Conservation (phyloP, 2,329 filamentous ascomycete species). For the Penicillium sp. region DNA sequence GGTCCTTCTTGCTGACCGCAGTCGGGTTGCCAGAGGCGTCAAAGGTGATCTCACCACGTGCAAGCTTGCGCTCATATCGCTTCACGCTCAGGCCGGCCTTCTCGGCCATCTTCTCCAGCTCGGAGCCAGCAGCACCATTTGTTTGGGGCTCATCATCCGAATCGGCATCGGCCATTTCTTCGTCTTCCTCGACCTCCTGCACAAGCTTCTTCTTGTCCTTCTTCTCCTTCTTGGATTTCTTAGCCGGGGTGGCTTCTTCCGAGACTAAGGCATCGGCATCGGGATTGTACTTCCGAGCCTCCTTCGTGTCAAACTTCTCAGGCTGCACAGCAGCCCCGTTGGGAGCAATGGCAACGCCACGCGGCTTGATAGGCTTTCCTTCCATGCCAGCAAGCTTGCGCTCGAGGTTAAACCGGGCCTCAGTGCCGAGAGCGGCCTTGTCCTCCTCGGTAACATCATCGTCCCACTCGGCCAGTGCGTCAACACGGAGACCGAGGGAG, state of each 20-base stretch:
- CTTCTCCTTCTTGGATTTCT: slow-evolving; percentile 44
- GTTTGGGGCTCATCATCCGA: slow-evolving; percentile 26
- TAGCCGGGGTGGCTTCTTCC: slow-evolving; percentile 52
- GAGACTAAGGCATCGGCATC: slow-evolving; percentile 80
- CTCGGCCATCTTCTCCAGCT: slow-evolving; percentile 56
- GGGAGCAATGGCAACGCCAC: slow-evolving; percentile 67
- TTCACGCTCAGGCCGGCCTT: slow-evolving; percentile 64
- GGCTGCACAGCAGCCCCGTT: slow-evolving; percentile 58
- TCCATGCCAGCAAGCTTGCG: slow-evolving; percentile 58
- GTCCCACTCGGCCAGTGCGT: slow-evolving; percentile 76
- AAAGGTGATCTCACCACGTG: slow-evolving; percentile 66
- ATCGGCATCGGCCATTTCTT: slow-evolving; percentile 42
- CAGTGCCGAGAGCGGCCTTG: slow-evolving; percentile 70
- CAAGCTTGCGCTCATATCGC: slow-evolving; percentile 73
- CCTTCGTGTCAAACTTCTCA: slow-evolving; percentile 76
- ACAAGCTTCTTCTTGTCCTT: slow-evolving; percentile 42
- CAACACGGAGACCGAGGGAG: slow-evolving; percentile 85
- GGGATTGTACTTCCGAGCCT: slow-evolving; percentile 87
- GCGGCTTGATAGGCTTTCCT: slow-evolving; percentile 78
- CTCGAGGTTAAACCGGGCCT: slow-evolving; percentile 46
- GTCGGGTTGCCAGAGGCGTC: slow-evolving; percentile 59
- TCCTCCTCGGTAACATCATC: slow-evolving; percentile 81
- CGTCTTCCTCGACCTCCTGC: slow-evolving; percentile 40
- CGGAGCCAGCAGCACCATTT: slow-evolving; percentile 35
- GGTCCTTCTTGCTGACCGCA: slow-evolving; percentile 67